Base-by-base conservation (phyloP, 1,139 yeast species). In the Hemisphaericaspora subhashii region DNA sequence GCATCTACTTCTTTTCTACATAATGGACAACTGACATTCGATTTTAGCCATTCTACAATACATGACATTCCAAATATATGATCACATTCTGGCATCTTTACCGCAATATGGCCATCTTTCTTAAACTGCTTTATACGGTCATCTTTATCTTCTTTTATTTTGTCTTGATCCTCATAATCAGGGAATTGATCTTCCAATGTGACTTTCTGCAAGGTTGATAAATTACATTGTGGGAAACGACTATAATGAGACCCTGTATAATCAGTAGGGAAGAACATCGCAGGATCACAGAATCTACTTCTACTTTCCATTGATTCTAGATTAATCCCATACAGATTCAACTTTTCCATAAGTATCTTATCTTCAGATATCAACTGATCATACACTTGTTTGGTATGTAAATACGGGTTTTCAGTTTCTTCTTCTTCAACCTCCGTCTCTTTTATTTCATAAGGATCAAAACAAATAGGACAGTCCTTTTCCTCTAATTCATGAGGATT, bases 1-100 rank as follows among this genome's bases (percentile, higher is more conserved):
- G 58, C 57, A 40, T 64, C 69, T 15, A 71, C 74, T 47, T 70
- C 74, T 45, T 65, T 62, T n/a, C 77, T 55, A 42, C 77, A 71
- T 34, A 71, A 55, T 8, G 77, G 77, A 50, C 77, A 71, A 46
- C 70, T 67, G 5, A 66, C 72, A 46, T 68, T 64, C 30, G 54
- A 52, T 44, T 62, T 62, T 26, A 71, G 52, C 77, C 77, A 71
- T 42, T 69, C 75, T 3, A 68, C 54, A 20, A 71, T 66, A 48
- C 77, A 71, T 8, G 66, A 51, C 42, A 62, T 60, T 7, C 77
- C 77, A 46, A 71, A 71, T 0, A 68, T 49, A 47, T 71, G 77
- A 11, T 60, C 57, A 47, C 77, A 71, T 35, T 56, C 57, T 2
- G 76, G 75, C 69, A 71, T 68, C 35, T 60, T 57, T n/a, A 69